Evolutionary conservation across 31 red algal genomes (phyloP).

Genomic region (Odonthalia washingtoniensis): DNA sequence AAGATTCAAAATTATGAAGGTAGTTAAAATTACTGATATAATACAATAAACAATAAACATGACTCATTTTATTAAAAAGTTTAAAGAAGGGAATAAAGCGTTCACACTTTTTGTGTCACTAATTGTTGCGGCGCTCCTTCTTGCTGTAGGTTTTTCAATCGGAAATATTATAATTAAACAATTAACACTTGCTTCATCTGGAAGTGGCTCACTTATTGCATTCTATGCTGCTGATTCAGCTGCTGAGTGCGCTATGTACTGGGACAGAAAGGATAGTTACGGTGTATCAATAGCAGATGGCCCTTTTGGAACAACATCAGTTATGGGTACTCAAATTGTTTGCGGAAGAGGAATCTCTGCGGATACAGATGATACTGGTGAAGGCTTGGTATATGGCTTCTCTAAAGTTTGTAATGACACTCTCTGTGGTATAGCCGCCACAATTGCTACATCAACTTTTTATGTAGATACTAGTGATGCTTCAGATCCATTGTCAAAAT

Average conservation of each 20-base stretch:
- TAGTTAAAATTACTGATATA: background rate
- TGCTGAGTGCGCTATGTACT: constrained; percentile 8
- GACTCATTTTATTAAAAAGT: background rate
- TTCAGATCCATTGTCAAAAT: constrained; percentile 1
- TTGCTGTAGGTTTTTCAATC: constrained; percentile 5
- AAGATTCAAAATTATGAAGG: constrained; percentile 6
- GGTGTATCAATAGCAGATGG: too few relatives aligned
- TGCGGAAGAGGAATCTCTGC: too few relatives aligned
- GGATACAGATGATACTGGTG: too few relatives aligned
- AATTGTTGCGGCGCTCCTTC: background rate
- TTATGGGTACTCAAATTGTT: too few relatives aligned
- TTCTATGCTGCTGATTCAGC: constrained; percentile 18
- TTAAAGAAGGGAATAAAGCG: background rate
- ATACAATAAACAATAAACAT: constrained; percentile 2
- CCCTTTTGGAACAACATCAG: too few relatives aligned
- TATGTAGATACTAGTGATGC: background rate
- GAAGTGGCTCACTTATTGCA: constrained; percentile 6
- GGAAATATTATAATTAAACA: constrained; percentile 16
- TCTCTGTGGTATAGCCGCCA: background rate
- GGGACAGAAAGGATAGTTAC: background rate
- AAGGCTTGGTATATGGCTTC: too few relatives aligned
- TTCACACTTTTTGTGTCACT: constrained; percentile 5
- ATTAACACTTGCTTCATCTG: constrained; percentile 7
- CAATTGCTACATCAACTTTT: background rate
- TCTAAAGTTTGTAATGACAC: constrained; percentile 1